A percentile compares a stretch with the other conserved stretches of the same genome.
phyloP scores from a whole-genome alignment of 352 stramenopile species.

The Lagenidium giganteum region DNA sequence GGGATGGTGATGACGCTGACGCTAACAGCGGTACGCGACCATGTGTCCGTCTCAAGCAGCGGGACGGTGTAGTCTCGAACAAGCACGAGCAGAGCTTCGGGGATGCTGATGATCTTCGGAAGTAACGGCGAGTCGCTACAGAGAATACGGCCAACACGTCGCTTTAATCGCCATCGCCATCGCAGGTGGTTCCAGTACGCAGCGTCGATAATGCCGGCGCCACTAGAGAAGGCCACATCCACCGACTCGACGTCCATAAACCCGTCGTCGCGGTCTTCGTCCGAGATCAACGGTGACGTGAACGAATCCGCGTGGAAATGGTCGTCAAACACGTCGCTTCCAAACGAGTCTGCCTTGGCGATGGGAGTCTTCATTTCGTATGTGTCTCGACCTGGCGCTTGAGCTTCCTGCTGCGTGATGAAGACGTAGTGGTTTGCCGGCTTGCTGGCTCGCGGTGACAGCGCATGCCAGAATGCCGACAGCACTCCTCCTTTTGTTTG shows the following conservation, averaged over 20 bases:
- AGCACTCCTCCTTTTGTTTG: conserved; percentile 28
- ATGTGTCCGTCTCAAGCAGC: conserved; percentile 58
- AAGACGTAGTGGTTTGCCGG: conserved; percentile 32
- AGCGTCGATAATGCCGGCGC: conserved; percentile 31
- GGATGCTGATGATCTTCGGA: conserved; percentile 45
- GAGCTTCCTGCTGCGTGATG: conserved; percentile 27
- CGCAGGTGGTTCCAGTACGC: conserved; percentile 69
- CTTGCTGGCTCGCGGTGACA: conserved; percentile 26
- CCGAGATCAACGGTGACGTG: conserved; percentile 53
- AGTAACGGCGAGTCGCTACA: conserved; percentile 32
- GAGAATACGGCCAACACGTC: conserved; percentile 37
- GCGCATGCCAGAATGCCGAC: conserved; percentile 73
- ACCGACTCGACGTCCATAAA: not conserved
- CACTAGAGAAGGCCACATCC: conserved; percentile 28
- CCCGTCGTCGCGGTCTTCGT: conserved; percentile 25
- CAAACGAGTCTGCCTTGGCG: conserved; percentile 24
- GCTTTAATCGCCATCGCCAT: conserved; percentile 63
- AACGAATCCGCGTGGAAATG: conserved; percentile 52
- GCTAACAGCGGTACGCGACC: conserved; percentile 80
- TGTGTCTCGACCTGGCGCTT: conserved; percentile 8
- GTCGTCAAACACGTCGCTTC: conserved; percentile 46
- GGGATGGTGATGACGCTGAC: conserved; percentile 81
- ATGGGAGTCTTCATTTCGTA: conserved; percentile 6
- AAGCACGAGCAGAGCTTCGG: conserved; percentile 42
- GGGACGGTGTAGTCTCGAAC: conserved; percentile 66